Evolutionary conservation across 208 protist species (phyloP).

Genomic region (Kentomonas sorsogonicus): DNA sequence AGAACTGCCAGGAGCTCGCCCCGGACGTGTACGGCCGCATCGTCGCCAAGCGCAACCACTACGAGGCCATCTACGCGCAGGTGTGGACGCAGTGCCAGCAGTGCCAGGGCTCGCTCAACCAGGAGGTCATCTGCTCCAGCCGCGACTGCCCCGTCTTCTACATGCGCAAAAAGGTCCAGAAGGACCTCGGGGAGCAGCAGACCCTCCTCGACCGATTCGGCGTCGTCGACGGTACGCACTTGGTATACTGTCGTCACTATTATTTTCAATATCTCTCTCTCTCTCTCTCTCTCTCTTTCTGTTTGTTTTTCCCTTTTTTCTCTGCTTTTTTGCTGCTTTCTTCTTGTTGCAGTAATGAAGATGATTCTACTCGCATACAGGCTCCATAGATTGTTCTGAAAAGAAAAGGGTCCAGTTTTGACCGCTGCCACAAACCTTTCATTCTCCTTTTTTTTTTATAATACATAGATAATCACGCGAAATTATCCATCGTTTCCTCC

Average conservation of each 20-base stretch:
- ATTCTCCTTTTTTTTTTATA: too few species aligned
- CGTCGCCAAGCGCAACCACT: slow-evolving; percentile 87
- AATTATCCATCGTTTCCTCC: too few species aligned
- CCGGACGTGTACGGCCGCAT: slow-evolving; percentile 92
- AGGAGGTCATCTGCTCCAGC: slow-evolving; percentile 96
- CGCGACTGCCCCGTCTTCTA: slow-evolving; percentile 99
- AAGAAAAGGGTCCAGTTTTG: too few species aligned
- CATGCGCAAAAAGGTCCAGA: slow-evolving; percentile 98
- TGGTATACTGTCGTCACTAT: slow-evolving; percentile 44
- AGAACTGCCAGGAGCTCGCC: slow-evolving; percentile 83
- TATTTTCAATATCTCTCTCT: too few species aligned
- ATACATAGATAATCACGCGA: too few species aligned
- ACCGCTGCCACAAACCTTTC: too few species aligned
- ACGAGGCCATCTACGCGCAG: slow-evolving; percentile 94
- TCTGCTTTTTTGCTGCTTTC: too few species aligned
- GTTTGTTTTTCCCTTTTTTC: background rate
- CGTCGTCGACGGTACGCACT: slow-evolving; percentile 86
- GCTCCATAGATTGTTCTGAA: slow-evolving; percentile 11
- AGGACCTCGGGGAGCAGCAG: slow-evolving; percentile 95
- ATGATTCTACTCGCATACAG: background rate
- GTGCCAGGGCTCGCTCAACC: slow-evolving; percentile 96
- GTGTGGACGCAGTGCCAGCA: slow-evolving; percentile 99
- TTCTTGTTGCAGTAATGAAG: too few species aligned
- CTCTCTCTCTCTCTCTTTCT: slow-evolving; percentile 8
- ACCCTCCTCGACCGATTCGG: slow-evolving; percentile 93